Conservation (phyloP, 345 rosid species). For the Lepidium didymum region DNA sequence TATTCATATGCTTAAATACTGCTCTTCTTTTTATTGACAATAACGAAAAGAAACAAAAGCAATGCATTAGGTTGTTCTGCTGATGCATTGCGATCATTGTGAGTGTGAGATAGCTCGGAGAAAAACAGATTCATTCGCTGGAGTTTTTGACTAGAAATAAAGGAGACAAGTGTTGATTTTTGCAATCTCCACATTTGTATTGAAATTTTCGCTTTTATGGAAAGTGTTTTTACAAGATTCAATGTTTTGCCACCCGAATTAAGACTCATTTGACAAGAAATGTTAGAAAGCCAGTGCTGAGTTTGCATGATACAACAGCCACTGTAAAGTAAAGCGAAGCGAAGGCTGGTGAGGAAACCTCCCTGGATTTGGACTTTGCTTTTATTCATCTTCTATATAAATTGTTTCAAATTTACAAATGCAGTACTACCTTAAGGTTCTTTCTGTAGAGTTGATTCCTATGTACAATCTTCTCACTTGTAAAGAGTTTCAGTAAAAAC, state of each 20-base stretch:
- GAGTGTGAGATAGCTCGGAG: conserved; percentile 17
- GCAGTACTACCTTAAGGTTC: not conserved
- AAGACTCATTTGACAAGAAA: not conserved
- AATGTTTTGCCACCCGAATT: not conserved
- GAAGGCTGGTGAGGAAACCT: no score
- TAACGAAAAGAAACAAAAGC: conserved; percentile 16
- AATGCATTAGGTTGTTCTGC: conserved; percentile 1
- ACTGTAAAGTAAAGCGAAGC: no score
- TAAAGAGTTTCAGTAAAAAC: not conserved
- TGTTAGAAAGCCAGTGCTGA: not conserved
- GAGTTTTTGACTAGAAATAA: conserved; percentile 19
- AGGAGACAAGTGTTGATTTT: conserved; percentile 18
- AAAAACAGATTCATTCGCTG: conserved; percentile 14
- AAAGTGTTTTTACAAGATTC: not conserved
- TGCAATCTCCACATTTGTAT: not conserved
- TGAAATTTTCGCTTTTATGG: not conserved
- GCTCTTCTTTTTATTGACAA: conserved; percentile 8
- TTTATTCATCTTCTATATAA: not conserved
- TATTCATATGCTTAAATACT: not conserved
- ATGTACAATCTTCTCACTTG: not conserved
- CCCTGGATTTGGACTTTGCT: not conserved
- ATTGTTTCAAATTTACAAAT: not conserved
- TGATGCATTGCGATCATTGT: not conserved
- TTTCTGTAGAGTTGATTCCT: not conserved
- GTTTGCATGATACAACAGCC: no score